Percentiles rank a stretch among this genome's conserved stretches.
phyloP scores from a whole-genome alignment of 2,329 filamentous ascomycete genomes.

The Colletotrichum cereale region DNA sequence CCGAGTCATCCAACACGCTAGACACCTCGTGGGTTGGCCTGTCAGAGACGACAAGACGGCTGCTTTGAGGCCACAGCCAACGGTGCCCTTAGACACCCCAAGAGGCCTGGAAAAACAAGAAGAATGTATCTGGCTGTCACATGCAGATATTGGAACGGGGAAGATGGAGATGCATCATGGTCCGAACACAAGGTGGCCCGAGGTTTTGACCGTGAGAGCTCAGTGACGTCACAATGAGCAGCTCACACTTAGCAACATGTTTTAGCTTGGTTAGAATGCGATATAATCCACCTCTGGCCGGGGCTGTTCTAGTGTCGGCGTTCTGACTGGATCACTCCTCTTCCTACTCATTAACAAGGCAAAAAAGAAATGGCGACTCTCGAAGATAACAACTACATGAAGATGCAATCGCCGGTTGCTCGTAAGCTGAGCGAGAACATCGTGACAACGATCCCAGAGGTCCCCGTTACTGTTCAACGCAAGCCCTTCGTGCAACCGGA shows the following conservation, averaged over 20 bases:
- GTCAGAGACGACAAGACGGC: not conserved
- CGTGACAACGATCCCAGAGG: constrained; percentile 34
- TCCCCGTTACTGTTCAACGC: constrained; percentile 46
- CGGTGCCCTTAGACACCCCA: not conserved
- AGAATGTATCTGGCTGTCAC: constrained; percentile 7
- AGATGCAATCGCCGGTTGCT: not conserved
- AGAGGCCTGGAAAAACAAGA: not conserved
- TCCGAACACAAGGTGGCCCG: not conserved
- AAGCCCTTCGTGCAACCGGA: constrained; percentile 48
- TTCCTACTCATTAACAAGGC: not conserved
- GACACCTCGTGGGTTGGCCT: not conserved
- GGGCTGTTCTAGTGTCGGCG: not conserved
- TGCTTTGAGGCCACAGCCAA: not conserved
- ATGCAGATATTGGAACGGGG: constrained; percentile 10
- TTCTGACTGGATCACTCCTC: not conserved
- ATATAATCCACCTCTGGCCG: not conserved
- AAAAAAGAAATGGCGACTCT: constrained; percentile 15
- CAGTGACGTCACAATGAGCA: constrained; percentile 37
- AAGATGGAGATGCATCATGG: not conserved
- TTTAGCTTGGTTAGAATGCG: not conserved
- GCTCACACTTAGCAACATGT: not conserved
- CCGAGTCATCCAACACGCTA: not conserved
- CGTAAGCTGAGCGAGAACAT: constrained; percentile 17
- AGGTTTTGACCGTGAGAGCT: not conserved
- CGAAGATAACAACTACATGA: constrained; percentile 7